These are phyloP conservation scores for Flaveria bidentis DNA, from an alignment of 129 eudicot genomes.

Conservation along the genomic window DNA sequence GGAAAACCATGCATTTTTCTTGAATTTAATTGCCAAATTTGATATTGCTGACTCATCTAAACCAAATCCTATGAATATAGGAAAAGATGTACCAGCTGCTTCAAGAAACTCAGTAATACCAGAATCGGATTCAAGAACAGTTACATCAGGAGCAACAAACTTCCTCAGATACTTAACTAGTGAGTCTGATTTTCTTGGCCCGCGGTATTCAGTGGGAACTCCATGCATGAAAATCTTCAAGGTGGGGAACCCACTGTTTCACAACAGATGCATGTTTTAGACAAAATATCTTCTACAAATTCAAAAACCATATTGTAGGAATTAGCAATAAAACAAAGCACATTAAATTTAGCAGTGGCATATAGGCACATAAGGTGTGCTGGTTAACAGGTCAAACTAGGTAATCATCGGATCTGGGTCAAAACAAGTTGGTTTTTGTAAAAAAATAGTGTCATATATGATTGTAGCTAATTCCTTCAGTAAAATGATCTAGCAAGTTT, in stretches of 20 bases:
- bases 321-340: background rate
- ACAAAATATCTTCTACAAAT: slow-evolving; percentile 11
- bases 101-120: slow-evolving; percentile 69
- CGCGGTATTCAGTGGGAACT: slow-evolving; percentile 81
- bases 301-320: background rate
- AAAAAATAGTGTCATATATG: background rate
- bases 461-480: background rate
- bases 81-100: slow-evolving; percentile 71
- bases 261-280: slow-evolving; percentile 19
- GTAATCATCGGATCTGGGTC: background rate
- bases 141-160: slow-evolving; percentile 92
- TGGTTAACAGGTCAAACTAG: background rate
- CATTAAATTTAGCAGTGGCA: background rate
- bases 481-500: background rate
- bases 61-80: slow-evolving; percentile 84
- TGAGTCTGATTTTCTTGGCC: slow-evolving; percentile 84
- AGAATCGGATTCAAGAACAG: slow-evolving; percentile 74
- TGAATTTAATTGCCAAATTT: slow-evolving; percentile 67
- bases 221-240: slow-evolving; percentile 90
- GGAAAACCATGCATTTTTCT: slow-evolving; percentile 96
- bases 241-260: slow-evolving; percentile 92
- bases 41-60: slow-evolving; percentile 68
- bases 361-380: background rate
- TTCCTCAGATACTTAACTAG: slow-evolving; percentile 73
- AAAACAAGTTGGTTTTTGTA: background rate